phyloP scores from a whole-genome alignment of 371 early-diverging fungal genomes.

The Smittium mucronatum region DNA sequence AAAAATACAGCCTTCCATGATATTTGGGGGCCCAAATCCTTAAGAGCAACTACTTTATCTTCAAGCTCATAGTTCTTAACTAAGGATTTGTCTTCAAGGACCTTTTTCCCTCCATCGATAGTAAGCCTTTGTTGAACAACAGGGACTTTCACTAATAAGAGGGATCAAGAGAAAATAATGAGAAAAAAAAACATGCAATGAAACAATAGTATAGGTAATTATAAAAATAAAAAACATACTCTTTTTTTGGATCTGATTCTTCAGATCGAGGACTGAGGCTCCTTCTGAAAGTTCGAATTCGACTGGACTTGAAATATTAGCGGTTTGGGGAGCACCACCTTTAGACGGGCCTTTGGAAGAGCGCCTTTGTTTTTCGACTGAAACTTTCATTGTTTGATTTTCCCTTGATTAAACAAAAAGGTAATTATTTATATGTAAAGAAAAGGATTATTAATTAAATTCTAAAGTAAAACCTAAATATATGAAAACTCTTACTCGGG shows the following conservation, averaged over 20 bases:
- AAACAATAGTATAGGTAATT: background rate
- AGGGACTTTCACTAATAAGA: background rate
- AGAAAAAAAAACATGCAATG: background rate
- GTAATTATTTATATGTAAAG: too few species aligned
- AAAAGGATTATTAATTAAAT: too few species aligned
- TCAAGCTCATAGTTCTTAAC: background rate
- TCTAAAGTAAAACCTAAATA: too few species aligned
- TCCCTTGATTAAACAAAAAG: too few species aligned
- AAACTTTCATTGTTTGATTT: constrained; percentile 60
- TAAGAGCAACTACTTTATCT: constrained; percentile 47
- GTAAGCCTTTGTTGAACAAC: background rate
- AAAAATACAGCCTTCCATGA: constrained; percentile 89
- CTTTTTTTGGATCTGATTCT: background rate
- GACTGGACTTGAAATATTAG: too few species aligned
- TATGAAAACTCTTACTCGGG: too few species aligned
- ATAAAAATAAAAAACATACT: background rate
- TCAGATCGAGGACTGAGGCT: background rate
- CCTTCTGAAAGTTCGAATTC: background rate
- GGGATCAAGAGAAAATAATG: background rate
- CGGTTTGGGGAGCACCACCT: background rate
- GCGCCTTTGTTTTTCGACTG: constrained; percentile 35
- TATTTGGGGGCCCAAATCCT: constrained; percentile 88
- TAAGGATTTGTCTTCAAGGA: background rate
- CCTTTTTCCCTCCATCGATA: constrained; percentile 4
- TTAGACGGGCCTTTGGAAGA: background rate